phyloP scores from a whole-genome alignment of 495 filamentous ascomycete species.

The Xylaria curta region DNA sequence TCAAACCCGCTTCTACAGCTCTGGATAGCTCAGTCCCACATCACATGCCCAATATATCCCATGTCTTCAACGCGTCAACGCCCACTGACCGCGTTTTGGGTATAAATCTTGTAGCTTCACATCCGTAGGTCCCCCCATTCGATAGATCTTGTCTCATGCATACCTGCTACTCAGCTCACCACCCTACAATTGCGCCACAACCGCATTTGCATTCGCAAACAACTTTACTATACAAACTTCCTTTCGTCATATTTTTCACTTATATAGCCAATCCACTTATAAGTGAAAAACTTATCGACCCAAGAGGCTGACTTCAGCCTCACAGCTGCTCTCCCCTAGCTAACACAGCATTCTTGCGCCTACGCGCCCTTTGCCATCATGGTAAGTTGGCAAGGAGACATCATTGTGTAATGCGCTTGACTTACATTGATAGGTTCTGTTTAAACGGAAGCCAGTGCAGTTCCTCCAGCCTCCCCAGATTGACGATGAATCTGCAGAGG shows the following conservation, averaged over 20 bases:
- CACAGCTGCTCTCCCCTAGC: slow-evolving; percentile 24
- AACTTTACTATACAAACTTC: not conserved
- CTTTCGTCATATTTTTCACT: not conserved
- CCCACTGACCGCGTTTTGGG: slow-evolving; percentile 27
- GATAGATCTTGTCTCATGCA: not conserved
- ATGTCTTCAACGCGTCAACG: slow-evolving; percentile 28
- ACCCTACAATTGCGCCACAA: slow-evolving; percentile 3
- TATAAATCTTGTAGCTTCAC: slow-evolving; percentile 21
- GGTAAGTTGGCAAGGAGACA: slow-evolving; percentile 32
- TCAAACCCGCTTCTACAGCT: not conserved
- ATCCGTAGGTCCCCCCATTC: slow-evolving; percentile 21
- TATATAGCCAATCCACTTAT: slow-evolving; percentile 24
- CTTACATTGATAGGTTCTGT: slow-evolving; percentile 72
- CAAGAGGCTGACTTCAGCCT: slow-evolving; percentile 51
- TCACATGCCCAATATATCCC: slow-evolving; percentile 12
- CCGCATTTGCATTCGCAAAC: not conserved
- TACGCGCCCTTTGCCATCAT: slow-evolving; percentile 30
- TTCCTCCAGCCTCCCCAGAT: slow-evolving; percentile 74
- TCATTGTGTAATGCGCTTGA: slow-evolving; percentile 5
- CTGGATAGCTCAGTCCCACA: slow-evolving; percentile 10
- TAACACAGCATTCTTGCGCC: slow-evolving; percentile 13
- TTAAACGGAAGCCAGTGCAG: slow-evolving; percentile 95
- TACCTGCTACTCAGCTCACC: slow-evolving; percentile 12
- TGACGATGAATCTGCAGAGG: slow-evolving; percentile 81
- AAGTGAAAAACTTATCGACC: slow-evolving; percentile 16